Evolutionary conservation across 306 rosid species (phyloP).

Genomic region (Inga leiocalycina): DNA sequence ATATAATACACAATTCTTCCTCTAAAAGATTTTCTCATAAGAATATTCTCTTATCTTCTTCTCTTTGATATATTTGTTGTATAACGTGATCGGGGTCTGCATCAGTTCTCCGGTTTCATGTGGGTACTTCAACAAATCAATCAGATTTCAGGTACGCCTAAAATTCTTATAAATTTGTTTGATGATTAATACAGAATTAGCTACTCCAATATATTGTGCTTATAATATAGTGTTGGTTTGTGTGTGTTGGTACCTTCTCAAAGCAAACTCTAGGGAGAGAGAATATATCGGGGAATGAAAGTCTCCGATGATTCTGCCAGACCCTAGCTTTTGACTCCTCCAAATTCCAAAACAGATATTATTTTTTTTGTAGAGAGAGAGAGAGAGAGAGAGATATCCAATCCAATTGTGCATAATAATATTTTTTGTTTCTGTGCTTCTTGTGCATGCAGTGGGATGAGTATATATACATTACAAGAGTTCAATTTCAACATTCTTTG

Average conservation of each 20-base stretch:
- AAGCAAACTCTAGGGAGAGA: conserved; percentile 12
- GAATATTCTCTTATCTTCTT: no score
- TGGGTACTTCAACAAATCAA: no score
- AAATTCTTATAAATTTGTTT: not conserved
- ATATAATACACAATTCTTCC: no score
- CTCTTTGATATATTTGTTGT: no score
- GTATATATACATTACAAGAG: not conserved
- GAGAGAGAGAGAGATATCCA: not conserved
- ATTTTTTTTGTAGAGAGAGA: not conserved
- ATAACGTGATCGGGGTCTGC: no score
- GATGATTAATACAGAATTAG: not conserved
- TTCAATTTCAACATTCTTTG: conserved; percentile 33
- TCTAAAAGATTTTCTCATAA: no score
- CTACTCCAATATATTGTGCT: not conserved
- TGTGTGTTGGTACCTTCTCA: conserved; percentile 30
- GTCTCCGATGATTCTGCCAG: conserved; percentile 66
- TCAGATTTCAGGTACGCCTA: no score
- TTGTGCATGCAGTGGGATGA: conserved; percentile 4
- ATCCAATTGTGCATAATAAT: conserved; percentile 10
- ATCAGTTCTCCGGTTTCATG: no score
- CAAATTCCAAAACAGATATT: conserved; percentile 33
- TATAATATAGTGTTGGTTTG: not conserved
- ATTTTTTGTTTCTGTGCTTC: not conserved
- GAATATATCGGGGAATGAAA: conserved; percentile 74
- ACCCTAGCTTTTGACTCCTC: conserved; percentile 59